These are phyloP conservation scores for Malassezia equina DNA, from an alignment of 1,284 basidiomycete species.

Conservation along the genomic window DNA sequence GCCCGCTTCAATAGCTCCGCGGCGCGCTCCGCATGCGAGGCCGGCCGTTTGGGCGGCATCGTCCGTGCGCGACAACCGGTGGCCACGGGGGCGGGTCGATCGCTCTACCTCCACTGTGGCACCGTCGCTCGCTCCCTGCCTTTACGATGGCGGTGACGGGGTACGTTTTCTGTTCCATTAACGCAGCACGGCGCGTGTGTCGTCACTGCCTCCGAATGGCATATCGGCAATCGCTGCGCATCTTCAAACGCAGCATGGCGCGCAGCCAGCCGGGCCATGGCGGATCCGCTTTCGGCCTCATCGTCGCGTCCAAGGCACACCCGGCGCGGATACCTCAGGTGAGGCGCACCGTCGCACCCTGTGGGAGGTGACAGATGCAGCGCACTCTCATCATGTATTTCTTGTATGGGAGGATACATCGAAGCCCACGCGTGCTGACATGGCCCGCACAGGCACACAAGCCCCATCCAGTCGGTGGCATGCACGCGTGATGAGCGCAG, in stretches of 20 bases:
- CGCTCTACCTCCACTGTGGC: not conserved
- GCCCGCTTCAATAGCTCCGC: slow-evolving; percentile 4
- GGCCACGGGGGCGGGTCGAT: not conserved
- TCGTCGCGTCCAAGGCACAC: not conserved
- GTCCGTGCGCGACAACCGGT: not conserved
- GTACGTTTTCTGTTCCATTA: slow-evolving; percentile 1
- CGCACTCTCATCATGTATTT: slow-evolving; percentile 6
- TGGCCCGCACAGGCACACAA: not conserved
- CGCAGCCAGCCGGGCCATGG: slow-evolving; percentile 9
- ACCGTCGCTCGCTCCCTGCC: not conserved
- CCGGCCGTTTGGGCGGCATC: slow-evolving; percentile 4
- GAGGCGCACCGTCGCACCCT: slow-evolving; percentile 6
- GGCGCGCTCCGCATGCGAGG: slow-evolving; percentile 9
- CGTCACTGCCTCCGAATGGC: slow-evolving; percentile 10
- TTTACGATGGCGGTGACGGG: slow-evolving; percentile 13
- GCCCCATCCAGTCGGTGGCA: slow-evolving; percentile 8
- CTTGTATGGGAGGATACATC: slow-evolving; percentile 10
- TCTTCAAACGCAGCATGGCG: slow-evolving; percentile 10
- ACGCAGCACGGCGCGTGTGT: slow-evolving; percentile 11
- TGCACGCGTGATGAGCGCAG: slow-evolving; percentile 8
- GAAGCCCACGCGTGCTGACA: slow-evolving; percentile 10
- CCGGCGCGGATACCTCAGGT: not conserved
- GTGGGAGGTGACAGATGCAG: slow-evolving; percentile 13
- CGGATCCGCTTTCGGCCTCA: slow-evolving; percentile 12
- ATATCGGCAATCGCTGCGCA: slow-evolving; percentile 6